Evolutionary conservation across 176 grass and related monocot genomes (phyloP).

Genomic region (Aechmea fasciata): DNA sequence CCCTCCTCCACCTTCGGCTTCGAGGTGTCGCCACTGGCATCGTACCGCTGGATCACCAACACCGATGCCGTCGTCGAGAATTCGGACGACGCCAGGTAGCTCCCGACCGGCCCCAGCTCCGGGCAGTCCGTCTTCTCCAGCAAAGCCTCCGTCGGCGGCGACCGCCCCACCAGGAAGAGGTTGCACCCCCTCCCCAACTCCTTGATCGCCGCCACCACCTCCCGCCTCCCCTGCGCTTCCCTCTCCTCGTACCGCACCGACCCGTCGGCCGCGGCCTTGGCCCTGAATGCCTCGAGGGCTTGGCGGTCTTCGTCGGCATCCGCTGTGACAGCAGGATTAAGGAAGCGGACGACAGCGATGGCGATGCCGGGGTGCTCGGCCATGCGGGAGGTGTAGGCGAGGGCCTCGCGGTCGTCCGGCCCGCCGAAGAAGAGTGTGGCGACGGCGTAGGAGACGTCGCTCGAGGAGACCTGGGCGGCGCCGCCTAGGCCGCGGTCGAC

Average conservation of each 20-base stretch:
- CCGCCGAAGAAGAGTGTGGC: conserved; percentile 20
- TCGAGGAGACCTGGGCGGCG: conserved; percentile 25
- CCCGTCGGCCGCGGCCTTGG: conserved; percentile 9
- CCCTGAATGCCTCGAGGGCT: conserved; percentile 18
- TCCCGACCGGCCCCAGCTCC: conserved; percentile 38
- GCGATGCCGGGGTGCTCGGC: conserved; percentile 44
- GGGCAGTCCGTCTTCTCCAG: conserved; percentile 43
- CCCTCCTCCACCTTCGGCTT: not conserved
- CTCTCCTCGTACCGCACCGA: conserved; percentile 35
- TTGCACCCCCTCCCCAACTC: conserved; percentile 18
- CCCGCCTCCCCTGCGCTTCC: not conserved
- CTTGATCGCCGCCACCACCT: conserved; percentile 22
- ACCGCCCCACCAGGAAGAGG: conserved; percentile 34
- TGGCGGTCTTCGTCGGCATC: conserved; percentile 18
- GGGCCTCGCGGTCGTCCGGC: conserved; percentile 16
- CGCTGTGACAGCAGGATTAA: not conserved
- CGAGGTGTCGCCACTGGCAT: conserved; percentile 9
- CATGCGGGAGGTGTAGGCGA: conserved; percentile 29
- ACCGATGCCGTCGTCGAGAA: conserved; percentile 44
- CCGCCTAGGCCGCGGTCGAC: conserved; percentile 49
- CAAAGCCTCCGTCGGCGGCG: conserved; percentile 12
- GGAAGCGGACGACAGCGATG: conserved; percentile 35
- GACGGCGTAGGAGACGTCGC: conserved; percentile 31
- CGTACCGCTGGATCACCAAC: conserved; percentile 41
- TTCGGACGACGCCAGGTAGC: conserved; percentile 40